phyloP scores from a whole-genome alignment of 2,329 filamentous ascomycete genomes.

The Calonectria fujianensis region DNA sequence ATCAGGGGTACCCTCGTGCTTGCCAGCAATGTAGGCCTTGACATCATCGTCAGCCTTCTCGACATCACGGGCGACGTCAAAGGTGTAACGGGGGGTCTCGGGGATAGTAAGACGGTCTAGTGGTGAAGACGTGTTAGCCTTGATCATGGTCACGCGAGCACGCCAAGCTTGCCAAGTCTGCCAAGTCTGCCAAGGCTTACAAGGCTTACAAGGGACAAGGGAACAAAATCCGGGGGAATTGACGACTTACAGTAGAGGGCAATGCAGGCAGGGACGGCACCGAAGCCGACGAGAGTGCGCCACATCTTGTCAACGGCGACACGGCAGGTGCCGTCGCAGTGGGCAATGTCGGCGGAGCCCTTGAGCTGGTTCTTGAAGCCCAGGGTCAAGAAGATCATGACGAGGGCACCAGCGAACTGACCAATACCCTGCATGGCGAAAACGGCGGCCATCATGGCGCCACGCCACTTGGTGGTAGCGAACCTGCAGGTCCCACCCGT shows the following conservation, averaged over 20 bases:
- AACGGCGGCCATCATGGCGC: conserved; percentile 90
- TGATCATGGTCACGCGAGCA: conserved; percentile 32
- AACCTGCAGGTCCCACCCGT: conserved; percentile 62
- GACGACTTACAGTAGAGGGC: conserved; percentile 80
- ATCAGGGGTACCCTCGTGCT: conserved; percentile 77
- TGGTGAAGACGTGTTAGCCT: conserved; percentile 15
- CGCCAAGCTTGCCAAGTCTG: conserved; percentile 34
- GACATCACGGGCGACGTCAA: conserved; percentile 85
- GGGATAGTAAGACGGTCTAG: conserved; percentile 84
- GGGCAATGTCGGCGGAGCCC: conserved; percentile 68
- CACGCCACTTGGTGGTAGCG: conserved; percentile 88
- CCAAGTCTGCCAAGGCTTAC: conserved; percentile 21
- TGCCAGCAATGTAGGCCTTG: conserved; percentile 83
- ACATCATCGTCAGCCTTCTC: conserved; percentile 84
- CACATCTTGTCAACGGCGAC: conserved; percentile 87
- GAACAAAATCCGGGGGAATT: neutral
- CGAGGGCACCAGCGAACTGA: conserved; percentile 83
- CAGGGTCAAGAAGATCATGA: conserved; percentile 84
- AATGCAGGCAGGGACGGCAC: conserved; percentile 86
- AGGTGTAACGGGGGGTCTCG: conserved; percentile 91
- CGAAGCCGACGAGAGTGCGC: conserved; percentile 87
- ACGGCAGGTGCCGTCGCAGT: conserved; percentile 69
- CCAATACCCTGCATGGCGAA: conserved; percentile 93
- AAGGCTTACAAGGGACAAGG: neutral
- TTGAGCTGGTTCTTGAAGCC: conserved; percentile 81